Percentiles rank a stretch among this genome's conserved stretches.
phyloP scores from a whole-genome alignment of 192 early-diverging fungal genomes.

The Podila epicladia region DNA sequence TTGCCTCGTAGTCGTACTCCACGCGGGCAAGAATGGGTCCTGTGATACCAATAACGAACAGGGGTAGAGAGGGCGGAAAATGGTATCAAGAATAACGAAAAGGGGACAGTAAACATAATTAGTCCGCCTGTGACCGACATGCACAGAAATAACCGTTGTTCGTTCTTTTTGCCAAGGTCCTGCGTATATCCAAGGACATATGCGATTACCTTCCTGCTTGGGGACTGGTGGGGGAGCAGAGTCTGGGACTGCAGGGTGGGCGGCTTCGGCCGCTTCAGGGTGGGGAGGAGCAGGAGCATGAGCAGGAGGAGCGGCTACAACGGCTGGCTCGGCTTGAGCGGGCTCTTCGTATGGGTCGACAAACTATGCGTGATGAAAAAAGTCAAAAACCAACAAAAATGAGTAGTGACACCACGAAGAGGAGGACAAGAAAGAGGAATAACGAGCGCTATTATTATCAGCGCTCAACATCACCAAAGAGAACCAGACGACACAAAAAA shows the following conservation, averaged over 20 bases:
- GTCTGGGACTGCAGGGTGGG: constrained; percentile 7
- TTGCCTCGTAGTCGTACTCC: constrained; percentile 76
- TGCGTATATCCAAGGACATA: too few relatives aligned
- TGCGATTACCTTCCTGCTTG: constrained; percentile 34
- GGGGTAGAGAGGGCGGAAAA: not conserved
- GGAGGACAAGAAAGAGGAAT: too few relatives aligned
- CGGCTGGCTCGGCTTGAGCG: not conserved
- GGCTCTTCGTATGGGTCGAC: constrained; percentile 33
- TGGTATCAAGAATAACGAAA: not conserved
- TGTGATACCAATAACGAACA: constrained; percentile 5
- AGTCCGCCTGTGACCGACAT: not conserved
- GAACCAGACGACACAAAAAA: not conserved
- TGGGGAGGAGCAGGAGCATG: not conserved
- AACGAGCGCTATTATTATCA: too few relatives aligned
- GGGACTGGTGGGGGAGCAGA: constrained; percentile 9
- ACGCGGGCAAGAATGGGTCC: constrained; percentile 65
- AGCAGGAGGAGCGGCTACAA: not conserved
- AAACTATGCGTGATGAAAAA: constrained; percentile 15
- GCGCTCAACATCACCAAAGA: not conserved
- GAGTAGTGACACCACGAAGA: too few relatives aligned
- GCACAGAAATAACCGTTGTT: not conserved
- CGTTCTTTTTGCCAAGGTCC: not conserved
- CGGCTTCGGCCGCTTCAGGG: not conserved
- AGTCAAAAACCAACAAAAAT: too few relatives aligned
- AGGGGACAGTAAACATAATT: not conserved